phyloP scores from a whole-genome alignment of 2,329 filamentous ascomycete species.

The Cercospora nicotianae region DNA sequence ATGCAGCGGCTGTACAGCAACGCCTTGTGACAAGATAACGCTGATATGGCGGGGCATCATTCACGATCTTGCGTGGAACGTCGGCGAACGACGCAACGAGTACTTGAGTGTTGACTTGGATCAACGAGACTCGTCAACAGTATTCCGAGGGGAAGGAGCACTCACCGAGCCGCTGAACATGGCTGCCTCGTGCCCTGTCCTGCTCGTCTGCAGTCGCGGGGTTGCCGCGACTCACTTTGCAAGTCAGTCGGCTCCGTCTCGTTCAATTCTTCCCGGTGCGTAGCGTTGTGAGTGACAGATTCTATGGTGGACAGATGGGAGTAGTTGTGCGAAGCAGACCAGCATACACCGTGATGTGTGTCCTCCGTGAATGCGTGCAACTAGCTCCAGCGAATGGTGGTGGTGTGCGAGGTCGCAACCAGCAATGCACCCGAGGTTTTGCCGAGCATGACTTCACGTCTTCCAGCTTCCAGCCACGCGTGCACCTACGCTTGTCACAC shows the following conservation, averaged over 20 bases:
- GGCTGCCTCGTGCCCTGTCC: background rate
- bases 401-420: background rate
- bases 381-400: background rate
- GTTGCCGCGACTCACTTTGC: background rate
- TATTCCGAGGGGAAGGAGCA: background rate
- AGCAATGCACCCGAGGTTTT: background rate
- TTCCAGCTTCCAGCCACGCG: background rate
- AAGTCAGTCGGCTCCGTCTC: background rate
- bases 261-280: background rate
- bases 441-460: background rate
- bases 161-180: conserved; percentile 34
- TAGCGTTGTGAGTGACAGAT: background rate
- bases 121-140: background rate
- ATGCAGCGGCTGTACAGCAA: background rate
- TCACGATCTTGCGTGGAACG: background rate
- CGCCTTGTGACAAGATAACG: background rate
- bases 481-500: background rate
- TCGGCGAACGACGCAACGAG: background rate
- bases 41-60: background rate
- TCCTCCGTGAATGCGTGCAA: background rate
- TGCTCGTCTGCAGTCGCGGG: background rate
- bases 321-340: background rate
- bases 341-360: background rate
- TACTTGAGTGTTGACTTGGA: background rate
- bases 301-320: background rate